Evolutionary conservation across 2,329 filamentous ascomycete species (phyloP), one percentile per base, ranked within the genome.

Genomic region (Pseudogymnoascus sp.): DNA sequence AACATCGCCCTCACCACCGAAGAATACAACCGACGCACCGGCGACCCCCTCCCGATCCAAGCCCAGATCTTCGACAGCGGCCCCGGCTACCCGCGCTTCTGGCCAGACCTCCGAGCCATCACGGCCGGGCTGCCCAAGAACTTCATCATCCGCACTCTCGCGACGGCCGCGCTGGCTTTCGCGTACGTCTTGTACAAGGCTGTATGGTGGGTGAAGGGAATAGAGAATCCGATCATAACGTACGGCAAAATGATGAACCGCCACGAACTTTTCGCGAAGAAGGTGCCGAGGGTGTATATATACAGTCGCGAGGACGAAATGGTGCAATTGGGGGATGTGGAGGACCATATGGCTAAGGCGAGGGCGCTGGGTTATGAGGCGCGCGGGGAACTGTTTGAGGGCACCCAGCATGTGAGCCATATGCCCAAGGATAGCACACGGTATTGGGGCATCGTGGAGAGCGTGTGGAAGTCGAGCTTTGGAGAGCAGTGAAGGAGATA

Each of bases 41-140:
- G 74, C 0, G 64, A 66, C 1, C 65, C 74, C 4, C 64, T 81
- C 4, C 77, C 77, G 2, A 65, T 79, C 1, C 64, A 64, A 60
- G 76, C 75, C 1, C 74, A 78, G 65, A 67, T 82, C 1, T 65
- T 82, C 31, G 80, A 83, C 68, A 79, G 77, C 66, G 74, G 76
- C 0, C 80, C 80, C 0, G 80, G 80, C 1, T 68, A 71, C 7
- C 72, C 71, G 1, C 66, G 67, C 51, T 73, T 71, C 62, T 60
- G 65, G 28, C 34, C 70, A 5, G 71, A 72, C 54, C 62, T 72
- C 8, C 65, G 69, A 48, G 68, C 70, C 2, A 57, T 73, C 0
- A 43, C 23, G 68, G 70, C 71, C 31, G 65, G 66, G 16, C 23
- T 75, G 60, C 71, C 71, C 1, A 70, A 69, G 48, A 68, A 70